A percentile compares a stretch with the other conserved stretches of the same genome.
These are phyloP conservation scores for Astrothelium subdiscretum DNA, from an alignment of 495 filamentous ascomycete genomes.

Conservation along the genomic window DNA sequence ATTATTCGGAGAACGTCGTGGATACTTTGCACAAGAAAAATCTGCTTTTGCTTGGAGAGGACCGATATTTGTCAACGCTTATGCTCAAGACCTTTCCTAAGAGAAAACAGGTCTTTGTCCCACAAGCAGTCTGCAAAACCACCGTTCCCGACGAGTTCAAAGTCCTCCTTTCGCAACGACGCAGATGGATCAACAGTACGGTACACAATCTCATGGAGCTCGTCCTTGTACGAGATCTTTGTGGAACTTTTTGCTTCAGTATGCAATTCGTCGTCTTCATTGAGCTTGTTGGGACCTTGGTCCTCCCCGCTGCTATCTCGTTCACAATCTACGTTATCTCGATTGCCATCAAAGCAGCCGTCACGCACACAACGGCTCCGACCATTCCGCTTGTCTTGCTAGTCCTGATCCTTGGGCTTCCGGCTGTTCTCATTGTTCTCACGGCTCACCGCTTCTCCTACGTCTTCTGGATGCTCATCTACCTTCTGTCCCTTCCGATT, in stretches of 20 bases:
- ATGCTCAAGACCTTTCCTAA: conserved; percentile 99
- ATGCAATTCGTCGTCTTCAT: conserved; percentile 99
- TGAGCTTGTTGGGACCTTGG: conserved; percentile 87
- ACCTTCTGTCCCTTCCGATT: conserved; percentile 82
- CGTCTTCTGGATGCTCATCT: conserved; percentile 93
- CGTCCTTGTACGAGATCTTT: conserved; percentile 88
- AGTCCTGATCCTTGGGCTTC: conserved; percentile 84
- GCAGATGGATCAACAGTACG: conserved; percentile 99
- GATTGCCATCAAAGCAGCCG: conserved; percentile 72
- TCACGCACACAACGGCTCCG: conserved; percentile 40
- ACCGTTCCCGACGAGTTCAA: conserved; percentile 87
- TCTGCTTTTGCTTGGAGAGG: conserved; percentile 84
- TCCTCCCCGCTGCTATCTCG: conserved; percentile 87
- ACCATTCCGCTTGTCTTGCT: conserved; percentile 87
- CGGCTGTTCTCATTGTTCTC: conserved; percentile 83
- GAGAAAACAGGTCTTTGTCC: conserved; percentile 96
- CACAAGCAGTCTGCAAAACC: conserved; percentile 97
- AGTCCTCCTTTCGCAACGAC: conserved; percentile 84
- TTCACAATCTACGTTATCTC: conserved; percentile 95
- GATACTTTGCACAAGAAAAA: conserved; percentile 99
- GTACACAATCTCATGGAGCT: conserved; percentile 98
- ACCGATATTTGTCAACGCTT: conserved; percentile 91
- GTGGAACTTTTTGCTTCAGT: conserved; percentile 98
- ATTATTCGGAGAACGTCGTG: conserved; percentile 99
- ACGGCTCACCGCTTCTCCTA: conserved; percentile 94